Evolutionary conservation across 257 asterid species (phyloP).

Genomic region (Salvia rosmarinus): DNA sequence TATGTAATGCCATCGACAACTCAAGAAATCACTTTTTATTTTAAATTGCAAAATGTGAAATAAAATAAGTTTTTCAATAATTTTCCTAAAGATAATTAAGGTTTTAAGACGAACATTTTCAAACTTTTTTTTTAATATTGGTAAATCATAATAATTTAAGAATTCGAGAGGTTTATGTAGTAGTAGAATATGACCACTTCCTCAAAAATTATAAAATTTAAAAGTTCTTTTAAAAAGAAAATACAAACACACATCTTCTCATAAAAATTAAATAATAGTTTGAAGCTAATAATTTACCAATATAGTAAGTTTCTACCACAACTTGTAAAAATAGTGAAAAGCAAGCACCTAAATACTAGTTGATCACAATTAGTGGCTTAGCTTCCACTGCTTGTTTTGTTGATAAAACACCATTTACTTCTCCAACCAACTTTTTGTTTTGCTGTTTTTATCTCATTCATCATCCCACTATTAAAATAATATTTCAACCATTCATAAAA

Average conservation of each 20-base stretch:
- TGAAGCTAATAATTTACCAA: background rate
- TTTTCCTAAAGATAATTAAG: background rate
- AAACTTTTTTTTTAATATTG: background rate
- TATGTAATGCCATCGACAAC: too few species aligned
- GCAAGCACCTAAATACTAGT: conserved; percentile 14
- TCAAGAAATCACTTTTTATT: background rate
- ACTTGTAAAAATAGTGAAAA: conserved; percentile 25
- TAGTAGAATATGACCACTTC: background rate
- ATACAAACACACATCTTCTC: conserved; percentile 10
- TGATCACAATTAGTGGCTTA: conserved; percentile 30
- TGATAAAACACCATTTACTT: conserved; percentile 31
- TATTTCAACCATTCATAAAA: background rate
- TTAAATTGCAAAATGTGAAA: background rate
- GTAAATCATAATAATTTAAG: background rate
- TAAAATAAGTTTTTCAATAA: background rate
- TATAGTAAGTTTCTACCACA: background rate
- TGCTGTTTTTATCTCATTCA: conserved; percentile 24
- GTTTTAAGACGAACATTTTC: background rate
- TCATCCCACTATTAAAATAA: conserved; percentile 1
- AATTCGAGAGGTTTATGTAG: background rate
- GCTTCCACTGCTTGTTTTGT: conserved; percentile 36
- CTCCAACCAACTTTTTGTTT: conserved; percentile 35
- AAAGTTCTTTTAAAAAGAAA: background rate
- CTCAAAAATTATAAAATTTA: too few species aligned
- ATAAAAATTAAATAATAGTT: background rate